These are phyloP conservation scores for Plasmodium sp. DNA, from an alignment of 169 alveolate genomes.

Conservation along the genomic window DNA sequence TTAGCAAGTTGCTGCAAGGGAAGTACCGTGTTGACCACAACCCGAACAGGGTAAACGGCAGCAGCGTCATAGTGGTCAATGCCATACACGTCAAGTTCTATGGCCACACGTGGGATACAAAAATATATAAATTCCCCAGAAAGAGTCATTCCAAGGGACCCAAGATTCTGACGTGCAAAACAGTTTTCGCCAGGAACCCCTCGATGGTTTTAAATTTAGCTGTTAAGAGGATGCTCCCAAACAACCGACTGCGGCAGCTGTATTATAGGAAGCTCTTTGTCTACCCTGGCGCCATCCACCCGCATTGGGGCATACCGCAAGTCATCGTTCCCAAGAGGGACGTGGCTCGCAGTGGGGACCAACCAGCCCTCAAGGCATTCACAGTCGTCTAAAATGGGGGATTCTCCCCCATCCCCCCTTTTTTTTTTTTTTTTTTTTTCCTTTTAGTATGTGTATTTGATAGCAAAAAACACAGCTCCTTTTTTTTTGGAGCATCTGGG, in stretches of 20 bases:
- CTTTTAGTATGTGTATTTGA: neutral
- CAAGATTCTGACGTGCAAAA: constrained; percentile 91
- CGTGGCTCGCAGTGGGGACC: neutral
- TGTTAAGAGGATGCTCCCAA: constrained; percentile 91
- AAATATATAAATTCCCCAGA: constrained; percentile 88
- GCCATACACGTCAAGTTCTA: constrained; percentile 89
- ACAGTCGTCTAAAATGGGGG: constrained; percentile 9
- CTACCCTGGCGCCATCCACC: constrained; percentile 92
- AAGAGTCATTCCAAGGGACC: constrained; percentile 90
- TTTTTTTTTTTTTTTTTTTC: neutral
- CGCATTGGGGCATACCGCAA: constrained; percentile 93
- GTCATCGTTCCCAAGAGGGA: constrained; percentile 83
- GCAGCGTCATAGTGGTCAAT: constrained; percentile 91
- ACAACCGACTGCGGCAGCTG: constrained; percentile 80
- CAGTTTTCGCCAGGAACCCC: constrained; percentile 91
- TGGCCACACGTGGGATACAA: constrained; percentile 94
- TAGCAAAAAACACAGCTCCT: neutral
- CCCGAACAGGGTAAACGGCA: constrained; percentile 84
- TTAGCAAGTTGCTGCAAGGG: constrained; percentile 82
- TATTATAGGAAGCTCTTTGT: constrained; percentile 86
- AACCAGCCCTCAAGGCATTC: constrained; percentile 9
- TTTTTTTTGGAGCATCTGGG: neutral
- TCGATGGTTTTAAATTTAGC: constrained; percentile 91
- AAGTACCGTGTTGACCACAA: constrained; percentile 83
- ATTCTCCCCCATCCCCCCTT: neutral